A percentile compares a stretch with the other conserved stretches of the same genome.
Conservation (phyloP, 1,284 basidiomycete genomes). For the Ustilago esculenta region DNA sequence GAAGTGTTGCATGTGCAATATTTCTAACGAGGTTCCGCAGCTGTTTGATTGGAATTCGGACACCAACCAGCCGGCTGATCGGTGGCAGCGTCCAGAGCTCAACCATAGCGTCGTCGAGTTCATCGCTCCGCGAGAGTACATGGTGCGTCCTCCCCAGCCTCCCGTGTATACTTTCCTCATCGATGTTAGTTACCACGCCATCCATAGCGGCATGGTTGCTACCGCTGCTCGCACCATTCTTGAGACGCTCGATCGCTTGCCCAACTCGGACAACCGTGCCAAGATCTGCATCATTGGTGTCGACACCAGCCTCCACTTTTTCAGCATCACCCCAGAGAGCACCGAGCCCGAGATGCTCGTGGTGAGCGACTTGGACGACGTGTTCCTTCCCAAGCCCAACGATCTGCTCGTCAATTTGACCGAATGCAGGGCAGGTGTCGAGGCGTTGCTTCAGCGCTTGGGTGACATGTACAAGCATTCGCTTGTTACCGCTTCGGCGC, state of each 20-base stretch:
- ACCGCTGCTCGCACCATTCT: constrained; percentile 94
- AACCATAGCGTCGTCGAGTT: constrained; percentile 94
- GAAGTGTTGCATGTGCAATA: constrained; percentile 99
- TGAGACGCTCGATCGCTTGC: constrained; percentile 92
- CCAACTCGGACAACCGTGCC: constrained; percentile 91
- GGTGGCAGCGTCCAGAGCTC: constrained; percentile 92
- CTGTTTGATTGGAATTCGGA: constrained; percentile 98
- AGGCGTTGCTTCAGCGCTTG: constrained; percentile 81
- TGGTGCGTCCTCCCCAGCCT: constrained; percentile 96
- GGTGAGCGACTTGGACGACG: constrained; percentile 94
- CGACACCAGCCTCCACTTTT: constrained; percentile 94
- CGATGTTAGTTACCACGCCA: constrained; percentile 90
- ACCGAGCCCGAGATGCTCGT: constrained; percentile 93
- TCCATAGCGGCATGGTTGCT: constrained; percentile 87
- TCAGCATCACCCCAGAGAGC: constrained; percentile 82
- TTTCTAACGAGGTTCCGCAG: constrained; percentile 98
- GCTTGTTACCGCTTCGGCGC: constrained; percentile 86
- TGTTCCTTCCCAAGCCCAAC: constrained; percentile 95
- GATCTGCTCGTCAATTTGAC: constrained; percentile 93
- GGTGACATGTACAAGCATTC: constrained; percentile 98
- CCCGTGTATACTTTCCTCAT: constrained; percentile 97
- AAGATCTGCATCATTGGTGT: constrained; percentile 93
- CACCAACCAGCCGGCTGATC: constrained; percentile 91
- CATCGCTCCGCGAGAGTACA: constrained; percentile 98
- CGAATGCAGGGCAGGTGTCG: constrained; percentile 83